Evolutionary conservation across 352 stramenopile genomes (phyloP).

Genomic region (Thalassiosira pacifica): DNA sequence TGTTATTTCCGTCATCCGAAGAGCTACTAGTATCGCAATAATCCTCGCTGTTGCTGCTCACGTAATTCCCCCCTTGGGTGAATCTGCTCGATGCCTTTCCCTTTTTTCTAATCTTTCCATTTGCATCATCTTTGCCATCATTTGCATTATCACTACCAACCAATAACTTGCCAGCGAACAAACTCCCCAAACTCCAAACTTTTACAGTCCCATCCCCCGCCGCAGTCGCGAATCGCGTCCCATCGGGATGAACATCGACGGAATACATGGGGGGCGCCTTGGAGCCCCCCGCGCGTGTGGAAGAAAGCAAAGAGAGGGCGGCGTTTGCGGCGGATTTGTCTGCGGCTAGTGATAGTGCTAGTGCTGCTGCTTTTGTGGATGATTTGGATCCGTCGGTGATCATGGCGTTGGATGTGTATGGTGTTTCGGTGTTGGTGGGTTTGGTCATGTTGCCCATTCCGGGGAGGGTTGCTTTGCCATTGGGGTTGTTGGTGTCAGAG

Average conservation of each 20-base stretch:
- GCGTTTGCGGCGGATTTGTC: slow-evolving; percentile 23
- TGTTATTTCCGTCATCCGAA: slow-evolving; percentile 25
- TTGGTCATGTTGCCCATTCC: slow-evolving; percentile 25
- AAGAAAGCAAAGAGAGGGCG: slow-evolving; percentile 19
- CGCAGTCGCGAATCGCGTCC: slow-evolving; percentile 84
- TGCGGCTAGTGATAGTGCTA: neutral
- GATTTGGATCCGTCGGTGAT: no score
- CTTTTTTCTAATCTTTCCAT: neutral
- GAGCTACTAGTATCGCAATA: slow-evolving; percentile 38
- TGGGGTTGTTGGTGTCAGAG: neutral
- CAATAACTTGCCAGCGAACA: slow-evolving; percentile 47
- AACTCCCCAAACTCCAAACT: slow-evolving; percentile 78
- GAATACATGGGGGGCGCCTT: slow-evolving; percentile 85
- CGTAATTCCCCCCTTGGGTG: slow-evolving; percentile 42
- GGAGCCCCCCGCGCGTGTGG: slow-evolving; percentile 19
- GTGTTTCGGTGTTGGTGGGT: slow-evolving; percentile 20
- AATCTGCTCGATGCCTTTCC: slow-evolving; percentile 41
- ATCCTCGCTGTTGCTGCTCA: slow-evolving; percentile 59
- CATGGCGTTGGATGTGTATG: no score
- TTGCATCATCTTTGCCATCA: slow-evolving; percentile 25
- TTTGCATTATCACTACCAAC: slow-evolving; percentile 11
- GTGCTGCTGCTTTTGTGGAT: neutral
- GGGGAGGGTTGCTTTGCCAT: neutral
- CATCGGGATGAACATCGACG: slow-evolving; percentile 83
- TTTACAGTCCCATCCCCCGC: slow-evolving; percentile 85